Evolutionary conservation across 352 stramenopile genomes (phyloP), one percentile per base, ranked within the genome.

Genomic region (Globisporangium canariense): DNA sequence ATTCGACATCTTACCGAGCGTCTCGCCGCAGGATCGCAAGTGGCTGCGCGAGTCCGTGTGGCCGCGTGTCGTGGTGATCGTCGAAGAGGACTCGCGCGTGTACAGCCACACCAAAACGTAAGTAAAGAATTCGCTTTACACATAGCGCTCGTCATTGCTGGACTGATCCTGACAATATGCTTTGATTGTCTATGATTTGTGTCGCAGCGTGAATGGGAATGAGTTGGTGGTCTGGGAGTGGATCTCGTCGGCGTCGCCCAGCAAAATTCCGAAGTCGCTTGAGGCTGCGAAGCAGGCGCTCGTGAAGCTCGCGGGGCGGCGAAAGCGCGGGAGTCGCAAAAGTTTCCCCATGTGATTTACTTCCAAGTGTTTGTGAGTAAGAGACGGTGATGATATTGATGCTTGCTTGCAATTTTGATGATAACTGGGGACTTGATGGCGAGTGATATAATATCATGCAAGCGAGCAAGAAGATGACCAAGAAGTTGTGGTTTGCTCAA

Each of bases 221-320:
- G 66, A 89, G 47, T 67, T 85, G 64, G 55, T 83, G 11, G 79
- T 83, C 47, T 83, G 79, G 73, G 78, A 89, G 64, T 91, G 82
- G 82, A 75, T 79, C 32, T 79, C 76, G 25, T 81, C 76, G 30
- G 71, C 67, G 16, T 83, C 78, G 30, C 74, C 74, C 34, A 55
- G 61, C 41, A 60, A 71, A 28, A 36, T n/a, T 4, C 45, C 58
- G n/a, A 76, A 66, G 25, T 54, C 60, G 25, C 60, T 65, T 10
- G 34, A 58, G 9, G 20, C 50, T 1, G 60, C 60, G 11, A 65
- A 65, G 22, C 34, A 65, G 9, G 60, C 60, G 40, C 60, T 65
- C 18, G 25, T 46, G 38, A 65, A 59, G 41, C 60, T 57, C 32
- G 49, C 58, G 46, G 58, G 20, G n/a, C 45, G 32, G 16, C 46